phyloP scores from a whole-genome alignment of 306 rosid genomes.

The Herpetospermum pedunculosum region DNA sequence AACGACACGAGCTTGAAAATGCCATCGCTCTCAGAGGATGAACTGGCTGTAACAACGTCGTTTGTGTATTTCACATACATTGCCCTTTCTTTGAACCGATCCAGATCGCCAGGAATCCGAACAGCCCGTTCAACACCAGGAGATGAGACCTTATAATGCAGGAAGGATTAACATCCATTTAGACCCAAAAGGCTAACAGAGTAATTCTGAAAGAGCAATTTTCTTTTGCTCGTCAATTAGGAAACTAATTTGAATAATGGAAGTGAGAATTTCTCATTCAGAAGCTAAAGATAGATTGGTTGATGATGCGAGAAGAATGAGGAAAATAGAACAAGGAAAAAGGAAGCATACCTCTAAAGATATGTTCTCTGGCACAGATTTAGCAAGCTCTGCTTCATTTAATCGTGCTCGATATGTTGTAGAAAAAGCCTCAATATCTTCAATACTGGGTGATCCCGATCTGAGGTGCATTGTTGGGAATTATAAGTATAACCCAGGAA shows the following conservation, averaged over 20 bases:
- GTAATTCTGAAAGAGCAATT: background rate
- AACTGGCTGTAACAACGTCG: constrained; percentile 22
- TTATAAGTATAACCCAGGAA: constrained; percentile 11
- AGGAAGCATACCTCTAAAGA: constrained; percentile 57
- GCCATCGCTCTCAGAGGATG: constrained; percentile 58
- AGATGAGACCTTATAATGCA: constrained; percentile 63
- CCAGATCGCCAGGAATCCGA: constrained; percentile 68
- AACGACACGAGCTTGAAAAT: constrained; percentile 65
- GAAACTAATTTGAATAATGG: background rate
- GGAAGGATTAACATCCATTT: background rate
- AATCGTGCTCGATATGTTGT: constrained; percentile 46
- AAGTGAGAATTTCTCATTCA: background rate
- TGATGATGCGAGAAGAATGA: background rate
- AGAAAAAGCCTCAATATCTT: constrained; percentile 82
- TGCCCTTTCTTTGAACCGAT: constrained; percentile 69
- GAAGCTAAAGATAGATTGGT: background rate
- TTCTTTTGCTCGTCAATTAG: background rate
- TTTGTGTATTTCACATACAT: constrained; percentile 63
- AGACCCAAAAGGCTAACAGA: background rate
- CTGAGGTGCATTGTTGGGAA: constrained; percentile 26
- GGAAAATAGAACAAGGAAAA: background rate
- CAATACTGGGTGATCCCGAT: constrained; percentile 89
- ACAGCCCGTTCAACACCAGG: constrained; percentile 93
- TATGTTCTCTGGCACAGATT: constrained; percentile 69
- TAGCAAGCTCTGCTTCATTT: constrained; percentile 73